Percentiles rank a stretch among this genome's conserved stretches.
Conservation (phyloP, 352 stramenopile species). For the Pythium apleroticum region DNA sequence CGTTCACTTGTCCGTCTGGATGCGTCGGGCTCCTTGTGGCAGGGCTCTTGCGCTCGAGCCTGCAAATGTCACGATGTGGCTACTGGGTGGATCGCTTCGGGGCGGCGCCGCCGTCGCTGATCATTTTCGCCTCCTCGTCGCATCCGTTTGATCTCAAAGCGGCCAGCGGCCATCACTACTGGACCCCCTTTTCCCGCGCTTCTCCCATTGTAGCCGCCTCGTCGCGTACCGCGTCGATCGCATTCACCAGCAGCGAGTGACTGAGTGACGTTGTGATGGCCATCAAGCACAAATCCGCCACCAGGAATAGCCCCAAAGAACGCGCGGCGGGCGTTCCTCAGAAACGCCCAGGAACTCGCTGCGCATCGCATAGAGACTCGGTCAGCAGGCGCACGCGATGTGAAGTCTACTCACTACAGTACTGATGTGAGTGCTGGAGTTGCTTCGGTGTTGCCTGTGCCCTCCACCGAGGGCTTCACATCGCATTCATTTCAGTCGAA, state of each 20-base stretch:
- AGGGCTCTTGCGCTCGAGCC: not conserved
- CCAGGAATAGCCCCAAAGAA: constrained; percentile 20
- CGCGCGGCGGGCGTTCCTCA: constrained; percentile 12
- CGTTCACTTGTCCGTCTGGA: not conserved
- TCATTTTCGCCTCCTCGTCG: not conserved
- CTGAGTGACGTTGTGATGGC: constrained; percentile 14
- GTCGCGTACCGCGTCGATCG: not conserved
- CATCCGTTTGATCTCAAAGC: not conserved
- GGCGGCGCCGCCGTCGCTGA: not conserved
- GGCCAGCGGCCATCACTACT: not conserved
- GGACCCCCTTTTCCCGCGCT: not conserved
- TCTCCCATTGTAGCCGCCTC: not conserved
- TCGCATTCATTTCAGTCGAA: not conserved
- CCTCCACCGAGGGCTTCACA: not conserved
- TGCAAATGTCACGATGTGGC: constrained; percentile 3
- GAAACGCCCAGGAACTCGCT: constrained; percentile 7
- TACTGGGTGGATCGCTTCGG: not conserved
- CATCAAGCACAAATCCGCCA: constrained; percentile 10
- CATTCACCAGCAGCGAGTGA: not conserved
- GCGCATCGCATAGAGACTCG: not conserved
- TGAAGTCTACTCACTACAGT: not conserved
- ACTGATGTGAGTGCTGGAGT: not conserved
- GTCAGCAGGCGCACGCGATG: not conserved
- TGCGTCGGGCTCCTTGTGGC: too few relatives aligned
- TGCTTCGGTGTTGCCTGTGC: not conserved